Conservation (phyloP, 352 stramenopile species). For the Pythium rishiriense region DNA sequence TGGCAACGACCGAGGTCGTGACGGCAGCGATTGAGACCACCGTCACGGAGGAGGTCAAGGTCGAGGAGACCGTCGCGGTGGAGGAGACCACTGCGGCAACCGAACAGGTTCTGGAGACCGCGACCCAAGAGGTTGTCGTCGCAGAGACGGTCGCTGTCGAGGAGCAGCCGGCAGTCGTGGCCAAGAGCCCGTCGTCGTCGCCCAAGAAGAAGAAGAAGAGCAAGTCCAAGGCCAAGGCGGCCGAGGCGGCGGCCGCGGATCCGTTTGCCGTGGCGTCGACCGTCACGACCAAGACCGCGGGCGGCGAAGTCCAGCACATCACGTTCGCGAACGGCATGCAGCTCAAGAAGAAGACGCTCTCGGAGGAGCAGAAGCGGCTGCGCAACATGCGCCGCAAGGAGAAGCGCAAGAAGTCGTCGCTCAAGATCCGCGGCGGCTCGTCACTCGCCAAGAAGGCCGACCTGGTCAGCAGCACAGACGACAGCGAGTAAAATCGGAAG, state of each 20-base stretch:
- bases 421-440: constrained; percentile 44
- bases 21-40: too few species aligned
- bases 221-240: constrained; percentile 10
- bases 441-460: constrained; percentile 20
- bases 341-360: constrained; percentile 37
- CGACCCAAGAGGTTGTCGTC: constrained; percentile 2
- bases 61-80: not conserved
- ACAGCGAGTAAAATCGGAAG: constrained; percentile 30
- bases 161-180: not conserved
- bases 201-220: constrained; percentile 12
- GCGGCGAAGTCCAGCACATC: constrained; percentile 11
- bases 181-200: constrained; percentile 9
- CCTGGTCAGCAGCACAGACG: constrained; percentile 29
- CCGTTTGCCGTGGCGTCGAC: constrained; percentile 9
- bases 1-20: not conserved
- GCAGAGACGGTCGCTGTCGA: not conserved
- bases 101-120: not conserved
- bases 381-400: constrained; percentile 76
- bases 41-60: not conserved
- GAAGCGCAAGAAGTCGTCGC: constrained; percentile 64
- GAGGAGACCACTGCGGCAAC: not conserved
- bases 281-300: constrained; percentile 8
- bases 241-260: not conserved
- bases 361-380: constrained; percentile 60
- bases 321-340: constrained; percentile 21